These are phyloP conservation scores for Rhynchospora pubera DNA, from an alignment of 176 grass and related monocot species.

Conservation along the genomic window DNA sequence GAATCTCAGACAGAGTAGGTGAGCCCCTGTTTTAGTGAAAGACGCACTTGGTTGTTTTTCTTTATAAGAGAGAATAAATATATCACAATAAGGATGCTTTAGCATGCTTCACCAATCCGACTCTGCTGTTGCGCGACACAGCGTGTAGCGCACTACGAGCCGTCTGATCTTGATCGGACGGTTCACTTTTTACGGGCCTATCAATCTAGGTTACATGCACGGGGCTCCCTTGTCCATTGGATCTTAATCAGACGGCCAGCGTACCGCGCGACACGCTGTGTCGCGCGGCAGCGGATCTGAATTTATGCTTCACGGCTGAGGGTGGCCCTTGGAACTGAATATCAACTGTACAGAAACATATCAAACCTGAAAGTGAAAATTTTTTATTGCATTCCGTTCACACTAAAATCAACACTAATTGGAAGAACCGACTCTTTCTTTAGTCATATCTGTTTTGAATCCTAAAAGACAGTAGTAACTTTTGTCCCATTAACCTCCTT, in stretches of 20 bases:
- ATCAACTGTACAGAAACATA: not conserved
- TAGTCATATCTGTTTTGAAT: not conserved
- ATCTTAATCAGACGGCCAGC: no score
- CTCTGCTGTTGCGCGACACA: no score
- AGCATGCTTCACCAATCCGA: no score
- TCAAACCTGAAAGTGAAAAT: not conserved
- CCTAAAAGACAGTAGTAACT: not conserved
- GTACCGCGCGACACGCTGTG: no score
- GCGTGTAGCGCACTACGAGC: no score
- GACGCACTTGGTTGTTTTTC: not conserved
- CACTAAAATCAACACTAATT: not conserved
- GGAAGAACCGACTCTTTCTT: not conserved
- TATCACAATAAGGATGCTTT: not conserved
- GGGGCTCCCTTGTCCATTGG: no score
- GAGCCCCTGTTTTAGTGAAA: not conserved
- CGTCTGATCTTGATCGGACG: no score
- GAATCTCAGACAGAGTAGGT: not conserved
- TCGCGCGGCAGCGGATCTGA: no score
- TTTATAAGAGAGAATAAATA: not conserved
- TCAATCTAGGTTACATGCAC: no score
- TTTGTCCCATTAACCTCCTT: not conserved
- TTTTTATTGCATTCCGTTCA: not conserved
- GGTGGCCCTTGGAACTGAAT: not conserved
- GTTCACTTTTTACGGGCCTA: no score
- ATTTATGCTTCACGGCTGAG: not conserved